These are phyloP conservation scores for Guyanaporus albipodus DNA, from an alignment of 768 basidiomycete genomes.

Conservation along the genomic window DNA sequence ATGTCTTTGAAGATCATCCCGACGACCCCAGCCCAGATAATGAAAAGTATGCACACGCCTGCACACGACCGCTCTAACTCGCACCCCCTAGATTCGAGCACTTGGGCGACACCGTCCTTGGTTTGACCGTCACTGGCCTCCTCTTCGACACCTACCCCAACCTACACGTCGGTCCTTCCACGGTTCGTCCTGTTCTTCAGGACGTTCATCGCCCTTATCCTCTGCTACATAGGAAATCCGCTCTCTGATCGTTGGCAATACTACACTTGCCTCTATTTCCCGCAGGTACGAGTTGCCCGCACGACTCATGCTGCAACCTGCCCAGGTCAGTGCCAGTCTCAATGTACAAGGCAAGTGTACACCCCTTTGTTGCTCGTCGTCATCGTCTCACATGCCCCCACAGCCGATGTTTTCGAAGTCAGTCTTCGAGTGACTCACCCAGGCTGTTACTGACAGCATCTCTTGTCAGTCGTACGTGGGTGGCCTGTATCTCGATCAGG, in stretches of 20 bases:
- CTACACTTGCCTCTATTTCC: conserved; percentile 69
- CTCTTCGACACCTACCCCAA: conserved; percentile 62
- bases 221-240: conserved; percentile 61
- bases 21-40: conserved; percentile 78
- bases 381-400: background rate
- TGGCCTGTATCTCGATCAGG: conserved; percentile 71
- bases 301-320: conserved; percentile 58
- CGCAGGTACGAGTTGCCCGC: conserved; percentile 62
- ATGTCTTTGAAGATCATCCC: conserved; percentile 71
- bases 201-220: too few relatives aligned
- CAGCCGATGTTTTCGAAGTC: conserved; percentile 81
- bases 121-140: conserved; percentile 60
- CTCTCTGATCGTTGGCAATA: conserved; percentile 69
- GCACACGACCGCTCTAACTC: background rate
- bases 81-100: conserved; percentile 56
- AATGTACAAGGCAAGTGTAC: conserved; percentile 62
- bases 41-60: conserved; percentile 53
- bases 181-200: conserved; percentile 32
- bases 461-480: conserved; percentile 65
- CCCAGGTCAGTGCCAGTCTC: conserved; percentile 65
- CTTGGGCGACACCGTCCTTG: conserved; percentile 71
- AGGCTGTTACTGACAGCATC: conserved; percentile 2
- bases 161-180: conserved; percentile 73
- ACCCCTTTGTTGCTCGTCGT: background rate
- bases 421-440: conserved; percentile 7